Evolutionary conservation across 2,329 filamentous ascomycete species (phyloP).

Genomic region (Penicillium sclerotiorum): DNA sequence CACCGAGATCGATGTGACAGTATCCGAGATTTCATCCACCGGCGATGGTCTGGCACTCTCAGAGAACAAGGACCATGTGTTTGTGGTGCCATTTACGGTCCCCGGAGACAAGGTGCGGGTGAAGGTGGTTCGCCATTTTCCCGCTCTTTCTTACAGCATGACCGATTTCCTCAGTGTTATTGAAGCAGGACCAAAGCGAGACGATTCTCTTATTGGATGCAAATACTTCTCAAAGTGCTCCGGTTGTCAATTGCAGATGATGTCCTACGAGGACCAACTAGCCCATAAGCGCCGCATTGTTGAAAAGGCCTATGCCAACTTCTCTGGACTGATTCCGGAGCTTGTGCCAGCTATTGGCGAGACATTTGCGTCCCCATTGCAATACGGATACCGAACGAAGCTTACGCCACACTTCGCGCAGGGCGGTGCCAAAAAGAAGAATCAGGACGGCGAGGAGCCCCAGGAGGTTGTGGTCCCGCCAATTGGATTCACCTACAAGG

Average conservation of each 20-base stretch:
- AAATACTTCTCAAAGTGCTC: conserved; percentile 85
- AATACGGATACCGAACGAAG: conserved; percentile 95
- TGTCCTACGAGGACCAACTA: conserved; percentile 84
- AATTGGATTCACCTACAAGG: conserved; percentile 90
- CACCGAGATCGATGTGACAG: conserved; percentile 78
- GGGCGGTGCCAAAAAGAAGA: conserved; percentile 53
- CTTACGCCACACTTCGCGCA: conserved; percentile 95
- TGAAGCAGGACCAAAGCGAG: conserved; percentile 71
- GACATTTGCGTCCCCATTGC: conserved; percentile 85
- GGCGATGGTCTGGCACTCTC: conserved; percentile 84
- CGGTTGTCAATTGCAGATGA: conserved; percentile 97
- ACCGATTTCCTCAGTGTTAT: conserved; percentile 82
- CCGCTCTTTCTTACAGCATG: conserved; percentile 67
- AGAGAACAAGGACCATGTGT: conserved; percentile 69
- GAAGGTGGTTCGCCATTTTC: conserved; percentile 75
- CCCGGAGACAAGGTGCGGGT: conserved; percentile 80
- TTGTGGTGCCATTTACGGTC: conserved; percentile 83
- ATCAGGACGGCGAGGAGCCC: conserved; percentile 52
- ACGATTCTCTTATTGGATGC: conserved; percentile 77
- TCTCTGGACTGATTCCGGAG: conserved; percentile 77
- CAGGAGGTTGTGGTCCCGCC: conserved; percentile 69
- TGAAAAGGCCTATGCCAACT: conserved; percentile 89
- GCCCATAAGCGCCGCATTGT: conserved; percentile 81
- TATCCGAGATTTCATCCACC: conserved; percentile 81
- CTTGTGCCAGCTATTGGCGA: conserved; percentile 75